Base-by-base conservation (phyloP, 2,329 filamentous ascomycete species). In the Fusarium nisikadoi region DNA sequence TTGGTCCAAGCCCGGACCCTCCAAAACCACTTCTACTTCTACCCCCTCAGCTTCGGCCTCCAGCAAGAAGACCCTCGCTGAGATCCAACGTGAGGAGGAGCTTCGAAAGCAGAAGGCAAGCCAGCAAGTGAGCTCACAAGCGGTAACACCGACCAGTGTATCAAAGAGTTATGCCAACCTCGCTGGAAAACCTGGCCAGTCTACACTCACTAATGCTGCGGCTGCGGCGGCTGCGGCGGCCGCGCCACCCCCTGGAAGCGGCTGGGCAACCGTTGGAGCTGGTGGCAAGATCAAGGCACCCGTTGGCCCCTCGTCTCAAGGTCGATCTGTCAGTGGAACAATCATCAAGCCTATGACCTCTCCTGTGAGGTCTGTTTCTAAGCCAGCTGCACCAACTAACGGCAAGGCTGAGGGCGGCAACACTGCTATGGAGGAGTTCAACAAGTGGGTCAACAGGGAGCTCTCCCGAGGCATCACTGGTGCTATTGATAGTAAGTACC, bases 21-120 rank as follows among this genome's bases (percentile, higher is more conserved):
- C 79, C 46, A 90, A 89, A 79, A 78, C 76, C 29, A 63, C 75
- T 9, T 69, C 77, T 33, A 75, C 72, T 10, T 67, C 77, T 3
- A 75, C 78, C 6, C 59, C 64, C 14, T 52, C 75, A 17, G 58
- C 64, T 19, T 57, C 80, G 3, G 55, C 77, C 14, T 71, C 83
- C 76, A 80, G 84, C 83, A 96, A 97, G 86, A 98, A 98, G 88
- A 97, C 94, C 0, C 86, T 98, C 47, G 94, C 94, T 29, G 95
- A 98, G 75, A 98, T 99, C 65, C 96, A 98, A 81, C 95, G 95
- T 71, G 96, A 99, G 83, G 96, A 99, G 79, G 96, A 98, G 79
- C 72, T 76, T 27, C 79, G 80, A 72, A 99, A 99, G 87, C 91
- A 92, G 77, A 94, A 92, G 80, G 88, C 90, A 4, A 85, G 83